Percentiles rank a stretch among this genome's conserved stretches.
phyloP scores from a whole-genome alignment of 75 land plant genomes.

The Chamaecyparis obtusa region DNA sequence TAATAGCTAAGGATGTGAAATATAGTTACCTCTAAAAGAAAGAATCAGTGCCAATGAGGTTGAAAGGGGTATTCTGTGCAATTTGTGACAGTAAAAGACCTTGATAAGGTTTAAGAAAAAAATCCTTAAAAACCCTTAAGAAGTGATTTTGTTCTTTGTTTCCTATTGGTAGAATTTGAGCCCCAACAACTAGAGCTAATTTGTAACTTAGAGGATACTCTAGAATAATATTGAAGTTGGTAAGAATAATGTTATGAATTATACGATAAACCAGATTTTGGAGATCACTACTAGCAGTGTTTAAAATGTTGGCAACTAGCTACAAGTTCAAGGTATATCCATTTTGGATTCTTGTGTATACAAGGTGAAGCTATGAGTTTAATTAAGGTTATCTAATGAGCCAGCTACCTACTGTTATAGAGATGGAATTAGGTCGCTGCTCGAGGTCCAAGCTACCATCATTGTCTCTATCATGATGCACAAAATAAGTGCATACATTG shows the following conservation, averaged over 20 bases:
- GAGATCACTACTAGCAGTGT: conserved; percentile 80
- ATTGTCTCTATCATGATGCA: conserved; percentile 34
- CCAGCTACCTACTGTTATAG: conserved; percentile 19
- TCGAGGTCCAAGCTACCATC: conserved; percentile 55
- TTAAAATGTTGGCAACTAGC: conserved; percentile 71
- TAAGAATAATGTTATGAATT: background rate
- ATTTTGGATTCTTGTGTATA: background rate
- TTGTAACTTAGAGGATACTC: background rate
- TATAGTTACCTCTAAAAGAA: no score
- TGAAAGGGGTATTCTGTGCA: no score
- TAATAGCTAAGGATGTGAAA: no score
- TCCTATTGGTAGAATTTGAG: background rate
- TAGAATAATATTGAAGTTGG: background rate
- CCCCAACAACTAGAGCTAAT: background rate
- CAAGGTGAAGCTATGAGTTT: background rate
- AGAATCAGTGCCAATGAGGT: no score
- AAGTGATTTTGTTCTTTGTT: background rate
- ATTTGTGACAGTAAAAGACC: no score
- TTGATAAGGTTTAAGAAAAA: no score
- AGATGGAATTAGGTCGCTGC: conserved; percentile 71
- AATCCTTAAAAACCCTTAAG: no score
- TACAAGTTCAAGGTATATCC: conserved; percentile 67
- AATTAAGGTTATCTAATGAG: background rate
- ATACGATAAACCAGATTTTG: conserved; percentile 63
- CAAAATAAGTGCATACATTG: conserved; percentile 30